Evolutionary conservation across 2,329 filamentous ascomycete species (phyloP).

Genomic region (Capronia epimyces): DNA sequence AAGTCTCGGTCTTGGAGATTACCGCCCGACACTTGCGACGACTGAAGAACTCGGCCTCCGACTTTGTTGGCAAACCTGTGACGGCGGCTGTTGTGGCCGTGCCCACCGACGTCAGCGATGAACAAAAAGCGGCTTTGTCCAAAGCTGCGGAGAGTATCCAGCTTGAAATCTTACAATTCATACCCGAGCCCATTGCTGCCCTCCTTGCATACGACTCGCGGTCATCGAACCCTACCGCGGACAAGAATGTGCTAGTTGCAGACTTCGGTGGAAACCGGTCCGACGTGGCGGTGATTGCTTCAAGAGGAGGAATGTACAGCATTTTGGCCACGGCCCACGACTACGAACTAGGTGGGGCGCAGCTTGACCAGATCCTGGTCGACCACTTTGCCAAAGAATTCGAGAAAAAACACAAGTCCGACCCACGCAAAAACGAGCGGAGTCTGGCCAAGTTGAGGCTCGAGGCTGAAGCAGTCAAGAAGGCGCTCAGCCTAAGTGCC

Average conservation of each 20-base stretch:
- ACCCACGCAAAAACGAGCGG: constrained; percentile 74
- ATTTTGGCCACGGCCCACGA: constrained; percentile 90
- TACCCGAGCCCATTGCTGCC: constrained; percentile 83
- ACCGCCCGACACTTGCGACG: constrained; percentile 79
- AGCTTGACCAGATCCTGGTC: constrained; percentile 84
- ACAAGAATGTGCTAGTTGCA: constrained; percentile 87
- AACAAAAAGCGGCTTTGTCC: constrained; percentile 74
- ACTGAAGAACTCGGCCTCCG: constrained; percentile 74
- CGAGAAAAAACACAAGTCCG: constrained; percentile 88
- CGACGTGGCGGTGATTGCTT: constrained; percentile 84
- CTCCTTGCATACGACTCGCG: constrained; percentile 87
- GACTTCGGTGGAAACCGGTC: constrained; percentile 90
- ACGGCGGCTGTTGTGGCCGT: constrained; percentile 93
- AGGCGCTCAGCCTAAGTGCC: constrained; percentile 78
- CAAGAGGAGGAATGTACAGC: constrained; percentile 92
- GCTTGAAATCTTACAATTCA: constrained; percentile 85
- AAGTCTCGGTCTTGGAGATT: constrained; percentile 71
- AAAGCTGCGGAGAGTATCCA: constrained; percentile 73
- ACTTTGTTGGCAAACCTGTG: constrained; percentile 88
- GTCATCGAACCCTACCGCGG: constrained; percentile 64
- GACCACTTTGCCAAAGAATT: constrained; percentile 99
- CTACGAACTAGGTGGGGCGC: constrained; percentile 82
- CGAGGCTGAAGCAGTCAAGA: constrained; percentile 87
- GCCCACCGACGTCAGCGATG: constrained; percentile 85
- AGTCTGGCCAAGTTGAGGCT: constrained; percentile 87